A percentile compares a stretch with the other conserved stretches of the same genome.
Evolutionary conservation across 768 basidiomycete species (phyloP).

Genomic region (Rhizopogon rudus): DNA sequence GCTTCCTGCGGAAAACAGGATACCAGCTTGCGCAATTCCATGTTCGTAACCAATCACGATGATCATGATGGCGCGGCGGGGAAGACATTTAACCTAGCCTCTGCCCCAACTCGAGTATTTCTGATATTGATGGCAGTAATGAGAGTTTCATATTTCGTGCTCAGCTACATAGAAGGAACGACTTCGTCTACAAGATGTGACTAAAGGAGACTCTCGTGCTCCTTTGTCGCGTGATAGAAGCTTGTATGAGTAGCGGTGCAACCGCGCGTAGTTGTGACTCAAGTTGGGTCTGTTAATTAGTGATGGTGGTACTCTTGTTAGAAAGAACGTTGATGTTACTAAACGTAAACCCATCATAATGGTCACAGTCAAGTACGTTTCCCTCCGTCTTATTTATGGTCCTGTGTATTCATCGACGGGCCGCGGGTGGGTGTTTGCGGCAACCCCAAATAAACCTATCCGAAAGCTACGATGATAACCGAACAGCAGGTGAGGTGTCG

Average conservation of each 20-base stretch:
- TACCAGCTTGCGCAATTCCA: too few species aligned
- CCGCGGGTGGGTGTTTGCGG: constrained; percentile 67
- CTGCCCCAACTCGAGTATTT: too few species aligned
- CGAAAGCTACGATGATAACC: constrained; percentile 79
- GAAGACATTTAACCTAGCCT: too few species aligned
- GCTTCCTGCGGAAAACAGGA: too few species aligned
- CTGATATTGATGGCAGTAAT: too few species aligned
- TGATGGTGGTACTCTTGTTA: constrained; percentile 66
- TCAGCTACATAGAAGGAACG: too few species aligned
- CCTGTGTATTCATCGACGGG: neutral
- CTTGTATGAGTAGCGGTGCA: constrained; percentile 51
- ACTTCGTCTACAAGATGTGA: too few species aligned
- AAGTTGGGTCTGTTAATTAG: constrained; percentile 58
- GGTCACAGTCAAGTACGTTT: constrained; percentile 68
- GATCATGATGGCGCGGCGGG: too few species aligned
- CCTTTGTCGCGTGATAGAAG: constrained; percentile 1
- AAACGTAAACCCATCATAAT: constrained; percentile 71
- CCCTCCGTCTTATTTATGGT: constrained; percentile 11
- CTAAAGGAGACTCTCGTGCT: too few species aligned
- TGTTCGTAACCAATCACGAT: too few species aligned
- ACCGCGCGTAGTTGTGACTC: constrained; percentile 61
- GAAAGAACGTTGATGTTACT: constrained; percentile 53
- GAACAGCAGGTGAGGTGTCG: constrained; percentile 60
- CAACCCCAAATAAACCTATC: constrained; percentile 71
- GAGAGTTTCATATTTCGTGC: too few species aligned